Evolutionary conservation across 1,284 basidiomycete species (phyloP).

Genomic region (Thelephora terrestris): DNA sequence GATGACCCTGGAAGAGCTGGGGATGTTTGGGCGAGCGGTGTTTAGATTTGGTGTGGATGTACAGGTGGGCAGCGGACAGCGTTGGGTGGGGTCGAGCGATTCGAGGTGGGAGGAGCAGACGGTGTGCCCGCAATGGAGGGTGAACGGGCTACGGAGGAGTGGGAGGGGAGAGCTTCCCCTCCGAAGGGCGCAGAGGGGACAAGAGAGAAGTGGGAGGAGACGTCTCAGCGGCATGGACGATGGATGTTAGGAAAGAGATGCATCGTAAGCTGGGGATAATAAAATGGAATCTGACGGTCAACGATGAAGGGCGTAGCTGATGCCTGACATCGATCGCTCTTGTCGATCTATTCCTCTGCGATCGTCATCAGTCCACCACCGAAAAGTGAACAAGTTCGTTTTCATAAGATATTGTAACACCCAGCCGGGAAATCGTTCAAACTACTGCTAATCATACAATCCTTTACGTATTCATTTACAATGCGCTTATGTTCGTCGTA

Average conservation of each 20-base stretch:
- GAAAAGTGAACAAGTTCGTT: neutral
- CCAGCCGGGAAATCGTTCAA: neutral
- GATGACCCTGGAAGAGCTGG: constrained; percentile 17
- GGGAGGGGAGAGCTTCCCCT: constrained; percentile 32
- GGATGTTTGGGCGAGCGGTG: constrained; percentile 7
- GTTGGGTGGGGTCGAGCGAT: constrained; percentile 7
- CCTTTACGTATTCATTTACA: constrained; percentile 23
- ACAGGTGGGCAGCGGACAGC: constrained; percentile 3
- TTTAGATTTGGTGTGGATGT: constrained; percentile 6
- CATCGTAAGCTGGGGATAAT: too few species aligned
- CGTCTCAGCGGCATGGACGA: constrained; percentile 31
- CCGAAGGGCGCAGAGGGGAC: constrained; percentile 48
- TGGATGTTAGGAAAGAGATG: constrained; percentile 21
- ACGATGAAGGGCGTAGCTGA: constrained; percentile 5
- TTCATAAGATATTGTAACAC: neutral
- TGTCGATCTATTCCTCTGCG: neutral
- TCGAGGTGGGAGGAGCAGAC: constrained; percentile 23
- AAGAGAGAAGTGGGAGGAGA: constrained; percentile 20
- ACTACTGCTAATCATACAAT: constrained; percentile 3
- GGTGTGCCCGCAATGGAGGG: constrained; percentile 26
- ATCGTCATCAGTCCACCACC: neutral
- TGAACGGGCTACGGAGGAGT: constrained; percentile 10
- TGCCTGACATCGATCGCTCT: neutral
- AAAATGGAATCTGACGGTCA: too few species aligned
- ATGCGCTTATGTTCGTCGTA: constrained; percentile 34